Evolutionary conservation across 1,284 basidiomycete genomes (phyloP).

Genomic region (Puccinia coronata): DNA sequence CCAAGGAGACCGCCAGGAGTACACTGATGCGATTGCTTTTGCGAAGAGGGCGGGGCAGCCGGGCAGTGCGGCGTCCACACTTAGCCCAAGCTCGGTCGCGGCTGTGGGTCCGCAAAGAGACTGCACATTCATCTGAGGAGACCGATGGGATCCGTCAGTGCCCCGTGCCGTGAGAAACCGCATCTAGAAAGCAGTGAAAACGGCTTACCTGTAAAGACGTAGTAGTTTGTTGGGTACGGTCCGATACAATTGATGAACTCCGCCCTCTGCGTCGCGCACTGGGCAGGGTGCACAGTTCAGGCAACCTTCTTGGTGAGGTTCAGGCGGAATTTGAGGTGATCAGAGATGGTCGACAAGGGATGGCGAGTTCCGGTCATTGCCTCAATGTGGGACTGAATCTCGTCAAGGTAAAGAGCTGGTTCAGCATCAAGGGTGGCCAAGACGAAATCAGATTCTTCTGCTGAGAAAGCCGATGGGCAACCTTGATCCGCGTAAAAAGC

Average conservation of each 20-base stretch:
- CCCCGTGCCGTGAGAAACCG: too few relatives aligned
- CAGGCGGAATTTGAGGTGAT: background rate
- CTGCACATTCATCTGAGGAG: background rate
- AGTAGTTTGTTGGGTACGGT: background rate
- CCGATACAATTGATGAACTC: background rate
- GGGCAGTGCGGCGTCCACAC: background rate
- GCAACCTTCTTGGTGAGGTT: background rate
- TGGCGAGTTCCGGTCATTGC: background rate
- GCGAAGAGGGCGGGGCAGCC: background rate
- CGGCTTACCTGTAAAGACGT: background rate
- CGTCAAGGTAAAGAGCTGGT: background rate
- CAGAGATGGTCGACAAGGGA: background rate
- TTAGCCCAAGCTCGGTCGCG: background rate
- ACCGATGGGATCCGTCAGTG: too few relatives aligned
- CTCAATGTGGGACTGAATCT: too few relatives aligned
- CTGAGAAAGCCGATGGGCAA: background rate
- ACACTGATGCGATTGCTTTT: background rate
- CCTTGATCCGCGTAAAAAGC: background rate
- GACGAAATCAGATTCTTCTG: background rate
- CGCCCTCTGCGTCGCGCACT: background rate
- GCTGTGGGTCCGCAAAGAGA: background rate
- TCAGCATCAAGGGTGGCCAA: background rate
- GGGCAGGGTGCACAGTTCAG: background rate
- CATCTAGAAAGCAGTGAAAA: background rate
- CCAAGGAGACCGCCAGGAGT: background rate